Base-by-base conservation (phyloP, 1,284 basidiomycete species). In the Leccinum subrobustum region DNA sequence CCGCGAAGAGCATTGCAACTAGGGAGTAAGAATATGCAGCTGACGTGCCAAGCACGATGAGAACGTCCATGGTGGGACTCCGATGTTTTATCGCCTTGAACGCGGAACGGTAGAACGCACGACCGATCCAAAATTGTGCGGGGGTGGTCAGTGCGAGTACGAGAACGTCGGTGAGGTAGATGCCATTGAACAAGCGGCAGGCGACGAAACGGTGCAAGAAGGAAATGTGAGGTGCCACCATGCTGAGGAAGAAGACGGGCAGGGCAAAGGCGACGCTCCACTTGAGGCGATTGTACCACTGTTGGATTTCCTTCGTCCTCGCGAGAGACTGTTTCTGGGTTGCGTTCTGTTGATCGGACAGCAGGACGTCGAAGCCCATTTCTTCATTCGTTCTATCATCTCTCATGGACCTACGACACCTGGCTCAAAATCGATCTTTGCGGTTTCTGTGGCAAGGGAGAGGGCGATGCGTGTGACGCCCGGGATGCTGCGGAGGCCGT, bases 21-120 rank as follows among this genome's bases (percentile, higher is more conserved):
- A 95, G 68, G 3, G 96, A 98, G 77, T 98, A 99, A 65, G 87
- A 79, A 75, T 97, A 99, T 6, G 97, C 93, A 0, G 96, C 89
- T 1, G 94, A 92, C 2, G 97, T 99, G 59, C 97, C 97, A 42
- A 99, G 84, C 70, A 96, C 92, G 69, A 99, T 88, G 54, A 99
- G 89, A 33, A 98, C 96, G 74, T 99, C 97, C 93, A 95, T 95
- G 0, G 96, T 99, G 2, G 96, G 94, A 3, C 86, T 85, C 51
- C 88, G 83, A 76, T 99, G 97, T 73, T 88, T 91, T 62, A 98
- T 76, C 1, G 95, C 88, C 76, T 96, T 98, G 81, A 84, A 98
- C 4, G 96, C 93, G 60, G 89, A 92, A 54, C 81, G 81, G 75
- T 98, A 98, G 78, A 99, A 98, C 64, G 88, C 88, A 58, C 78